Base-by-base conservation (phyloP, 768 basidiomycete species). In the Boletus reticulatus region DNA sequence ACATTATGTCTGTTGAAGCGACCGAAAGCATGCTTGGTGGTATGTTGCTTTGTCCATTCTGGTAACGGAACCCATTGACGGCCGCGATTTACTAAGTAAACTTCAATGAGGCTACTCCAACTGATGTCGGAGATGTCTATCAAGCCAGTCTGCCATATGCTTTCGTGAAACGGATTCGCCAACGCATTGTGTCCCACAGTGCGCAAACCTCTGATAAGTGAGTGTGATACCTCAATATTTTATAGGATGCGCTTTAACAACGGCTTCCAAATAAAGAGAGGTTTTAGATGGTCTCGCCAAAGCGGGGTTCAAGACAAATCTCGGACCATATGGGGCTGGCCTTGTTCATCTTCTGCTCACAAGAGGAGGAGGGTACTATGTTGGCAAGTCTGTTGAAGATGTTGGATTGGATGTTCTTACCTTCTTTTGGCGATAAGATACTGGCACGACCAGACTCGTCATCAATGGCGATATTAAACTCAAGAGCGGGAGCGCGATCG, bases 391-490 rank as follows among this genome's bases (percentile, higher is more conserved):
- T 16, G 29, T 8, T 1, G 14, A 12, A 27, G 2, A 8, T 6
- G 16, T 14, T 8, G 13, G 16, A 36, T 10, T 4, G 4, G 4
- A 12, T 34, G 8, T 37, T 8, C 27, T 48, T 3, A 43, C 14
- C 16, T 1, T 2, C 8, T n/a, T 4, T 24, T 14, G 4, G 34
- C 7, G 17, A 47, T 41, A 73, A 73, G 73, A 73, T n/a, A 60
- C 62, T 9, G 80, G 78, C 11, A 76, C 77, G 1, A 75, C 76
- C 48, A 70, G 75, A 49, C 67, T 76, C 49, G 76, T 82, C 59
- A 73, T 72, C 20, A 64, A 78, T 20, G 79, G 82, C 16, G 71
- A 75, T 43, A 81, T 84, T 70, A 80, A 80, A 59, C 59, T 83
- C 65, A 82, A 80, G 70, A 75, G 67, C 59, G 80, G 78, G 22